A percentile compares a stretch with the other conserved stretches of the same genome.
Evolutionary conservation across 2,329 filamentous ascomycete species (phyloP).

Genomic region (Daldinia eschscholtzii): DNA sequence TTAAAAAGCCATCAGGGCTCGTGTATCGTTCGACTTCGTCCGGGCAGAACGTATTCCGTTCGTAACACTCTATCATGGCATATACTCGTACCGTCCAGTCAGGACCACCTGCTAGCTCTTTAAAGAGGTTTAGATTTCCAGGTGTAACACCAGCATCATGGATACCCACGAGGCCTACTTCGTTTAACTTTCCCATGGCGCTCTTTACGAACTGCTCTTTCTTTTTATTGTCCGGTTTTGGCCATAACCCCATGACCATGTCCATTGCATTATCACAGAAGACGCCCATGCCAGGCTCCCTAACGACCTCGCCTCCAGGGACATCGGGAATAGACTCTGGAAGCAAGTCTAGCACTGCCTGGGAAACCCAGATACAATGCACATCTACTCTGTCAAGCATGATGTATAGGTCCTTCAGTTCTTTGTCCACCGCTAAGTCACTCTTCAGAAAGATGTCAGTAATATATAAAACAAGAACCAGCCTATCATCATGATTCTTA

Average conservation of each 20-base stretch:
- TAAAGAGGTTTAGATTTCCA: conserved; percentile 66
- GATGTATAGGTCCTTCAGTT: conserved; percentile 69
- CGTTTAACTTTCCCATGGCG: conserved; percentile 73
- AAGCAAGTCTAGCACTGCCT: conserved; percentile 71
- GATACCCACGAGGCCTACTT: conserved; percentile 75
- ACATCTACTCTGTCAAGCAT: conserved; percentile 79
- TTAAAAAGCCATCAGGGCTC: conserved; percentile 63
- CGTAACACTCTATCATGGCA: conserved; percentile 75
- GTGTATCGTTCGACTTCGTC: conserved; percentile 60
- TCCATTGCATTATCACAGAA: conserved; percentile 82
- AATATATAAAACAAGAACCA: background rate
- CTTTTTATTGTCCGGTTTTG: conserved; percentile 65
- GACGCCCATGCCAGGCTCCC: conserved; percentile 72
- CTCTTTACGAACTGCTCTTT: conserved; percentile 68
- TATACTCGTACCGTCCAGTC: conserved; percentile 74
- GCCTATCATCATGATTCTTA: conserved; percentile 53
- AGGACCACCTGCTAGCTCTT: conserved; percentile 62
- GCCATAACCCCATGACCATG: conserved; percentile 68
- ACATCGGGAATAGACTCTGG: conserved; percentile 64
- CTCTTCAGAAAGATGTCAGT: conserved; percentile 54
- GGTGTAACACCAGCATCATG: conserved; percentile 75
- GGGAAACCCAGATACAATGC: conserved; percentile 78
- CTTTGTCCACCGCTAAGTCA: conserved; percentile 66
- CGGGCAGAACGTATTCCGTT: conserved; percentile 74
- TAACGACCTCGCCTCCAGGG: conserved; percentile 73